These are phyloP conservation scores for Colletotrichum sp. DNA, from an alignment of 2,329 filamentous ascomycete genomes.

Conservation along the genomic window DNA sequence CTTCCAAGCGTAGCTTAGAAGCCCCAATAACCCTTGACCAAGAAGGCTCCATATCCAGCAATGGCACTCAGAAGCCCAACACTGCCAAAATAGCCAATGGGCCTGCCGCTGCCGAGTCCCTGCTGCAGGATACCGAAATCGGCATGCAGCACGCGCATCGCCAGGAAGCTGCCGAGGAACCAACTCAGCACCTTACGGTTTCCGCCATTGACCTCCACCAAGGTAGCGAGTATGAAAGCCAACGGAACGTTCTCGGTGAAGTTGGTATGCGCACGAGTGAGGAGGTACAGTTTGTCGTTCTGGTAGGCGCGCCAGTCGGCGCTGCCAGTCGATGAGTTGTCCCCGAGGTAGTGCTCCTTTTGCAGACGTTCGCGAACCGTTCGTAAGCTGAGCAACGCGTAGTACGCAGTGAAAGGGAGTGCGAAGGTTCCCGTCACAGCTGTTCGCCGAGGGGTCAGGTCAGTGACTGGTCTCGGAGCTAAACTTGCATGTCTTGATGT, in stretches of 20 bases:
- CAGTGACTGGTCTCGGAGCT: neutral
- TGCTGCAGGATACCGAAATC: neutral
- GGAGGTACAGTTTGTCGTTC: neutral
- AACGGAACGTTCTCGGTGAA: constrained; percentile 2
- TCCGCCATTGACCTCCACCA: constrained; percentile 2
- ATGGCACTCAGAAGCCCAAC: neutral
- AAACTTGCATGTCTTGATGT: neutral
- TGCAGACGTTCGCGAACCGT: neutral
- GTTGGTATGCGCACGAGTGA: constrained; percentile 1
- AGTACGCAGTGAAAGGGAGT: constrained; percentile 9
- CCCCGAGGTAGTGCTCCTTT: constrained; percentile 1
- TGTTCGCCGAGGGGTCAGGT: neutral
- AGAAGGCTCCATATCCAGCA: neutral
- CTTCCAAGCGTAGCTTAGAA: neutral
- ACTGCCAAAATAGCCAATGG: neutral
- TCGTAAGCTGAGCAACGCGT: constrained; percentile 6
- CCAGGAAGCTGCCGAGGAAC: neutral
- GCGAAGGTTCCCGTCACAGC: constrained; percentile 5
- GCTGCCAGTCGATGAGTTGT: neutral
- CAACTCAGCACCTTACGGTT: neutral
- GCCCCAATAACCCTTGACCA: constrained; percentile 10
- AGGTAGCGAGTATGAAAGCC: neutral
- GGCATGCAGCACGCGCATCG: neutral
- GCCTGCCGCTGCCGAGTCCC: neutral
- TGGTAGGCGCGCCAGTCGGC: neutral